A percentile compares a stretch with the other conserved stretches of the same genome.
phyloP scores from a whole-genome alignment of 176 grass and related monocot genomes.

The Musa acuminata region DNA sequence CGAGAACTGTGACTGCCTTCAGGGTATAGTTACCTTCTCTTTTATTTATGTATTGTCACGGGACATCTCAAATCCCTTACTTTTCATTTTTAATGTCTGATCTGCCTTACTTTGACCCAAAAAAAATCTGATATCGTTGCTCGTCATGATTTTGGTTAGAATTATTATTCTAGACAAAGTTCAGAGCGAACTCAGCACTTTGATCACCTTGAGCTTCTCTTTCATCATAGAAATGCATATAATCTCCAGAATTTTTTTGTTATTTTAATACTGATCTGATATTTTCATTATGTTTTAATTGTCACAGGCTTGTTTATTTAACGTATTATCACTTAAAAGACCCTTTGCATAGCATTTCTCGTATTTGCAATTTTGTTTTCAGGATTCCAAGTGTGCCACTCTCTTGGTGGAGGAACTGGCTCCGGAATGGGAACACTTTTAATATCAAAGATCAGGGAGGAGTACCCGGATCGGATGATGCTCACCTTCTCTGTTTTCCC shows the following conservation, averaged over 20 bases:
- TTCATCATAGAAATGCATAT: background rate
- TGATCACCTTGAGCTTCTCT: no score
- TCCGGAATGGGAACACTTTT: slow-evolving; percentile 11
- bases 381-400: slow-evolving; percentile 8
- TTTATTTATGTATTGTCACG: background rate
- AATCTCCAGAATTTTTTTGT: background rate
- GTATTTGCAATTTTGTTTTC: background rate
- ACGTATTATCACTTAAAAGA: no score
- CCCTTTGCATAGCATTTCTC: no score
- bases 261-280: background rate
- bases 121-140: no score
- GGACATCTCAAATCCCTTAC: no score
- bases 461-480: slow-evolving; percentile 7
- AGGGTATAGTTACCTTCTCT: background rate
- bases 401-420: slow-evolving; percentile 6
- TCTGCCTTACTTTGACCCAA: no score
- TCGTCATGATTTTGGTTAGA: no score
- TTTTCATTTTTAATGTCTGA: no score
- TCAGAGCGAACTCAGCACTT: no score
- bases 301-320: background rate
- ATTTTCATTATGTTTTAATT: background rate
- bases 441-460: slow-evolving; percentile 8
- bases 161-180: no score
- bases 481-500: slow-evolving; percentile 5
- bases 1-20: slow-evolving; percentile 25